Evolutionary conservation across 306 rosid species (phyloP).

Genomic region (Inga oerstediana): DNA sequence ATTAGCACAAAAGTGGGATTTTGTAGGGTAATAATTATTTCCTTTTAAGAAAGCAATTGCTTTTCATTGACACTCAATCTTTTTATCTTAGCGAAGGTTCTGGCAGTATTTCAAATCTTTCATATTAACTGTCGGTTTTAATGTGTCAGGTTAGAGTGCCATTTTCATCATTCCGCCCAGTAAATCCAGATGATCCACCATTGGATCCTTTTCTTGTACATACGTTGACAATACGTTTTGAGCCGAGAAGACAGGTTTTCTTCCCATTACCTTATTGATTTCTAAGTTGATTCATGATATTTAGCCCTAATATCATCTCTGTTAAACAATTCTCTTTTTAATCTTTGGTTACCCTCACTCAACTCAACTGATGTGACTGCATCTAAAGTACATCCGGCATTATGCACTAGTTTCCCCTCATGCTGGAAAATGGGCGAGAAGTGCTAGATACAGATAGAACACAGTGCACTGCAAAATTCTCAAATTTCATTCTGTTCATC

Average conservation of each 20-base stretch:
- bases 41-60: constrained; percentile 1
- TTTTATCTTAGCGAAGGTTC: constrained; percentile 21
- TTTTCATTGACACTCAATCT: constrained; percentile 21
- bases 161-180: constrained; percentile 92
- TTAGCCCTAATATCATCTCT: neutral
- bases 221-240: constrained; percentile 92
- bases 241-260: constrained; percentile 95
- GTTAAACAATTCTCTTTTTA: neutral
- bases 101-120: constrained; percentile 9
- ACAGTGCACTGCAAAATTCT: neutral
- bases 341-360: neutral
- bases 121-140: constrained; percentile 28
- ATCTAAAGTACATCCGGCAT: neutral
- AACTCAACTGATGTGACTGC: neutral
- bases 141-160: constrained; percentile 89
- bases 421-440: neutral
- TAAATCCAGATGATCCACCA: constrained; percentile 85
- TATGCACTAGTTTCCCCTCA: neutral
- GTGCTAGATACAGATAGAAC: neutral
- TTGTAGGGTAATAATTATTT: constrained; percentile 70
- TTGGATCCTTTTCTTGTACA: constrained; percentile 95
- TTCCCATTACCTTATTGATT: constrained; percentile 26
- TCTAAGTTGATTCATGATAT: constrained; percentile 16
- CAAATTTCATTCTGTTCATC: neutral
- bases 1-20: constrained; percentile 92